Evolutionary conservation across 768 basidiomycete genomes (phyloP), one percentile per base, ranked within the genome.

Genomic region (Kwoniella bestiolae): DNA sequence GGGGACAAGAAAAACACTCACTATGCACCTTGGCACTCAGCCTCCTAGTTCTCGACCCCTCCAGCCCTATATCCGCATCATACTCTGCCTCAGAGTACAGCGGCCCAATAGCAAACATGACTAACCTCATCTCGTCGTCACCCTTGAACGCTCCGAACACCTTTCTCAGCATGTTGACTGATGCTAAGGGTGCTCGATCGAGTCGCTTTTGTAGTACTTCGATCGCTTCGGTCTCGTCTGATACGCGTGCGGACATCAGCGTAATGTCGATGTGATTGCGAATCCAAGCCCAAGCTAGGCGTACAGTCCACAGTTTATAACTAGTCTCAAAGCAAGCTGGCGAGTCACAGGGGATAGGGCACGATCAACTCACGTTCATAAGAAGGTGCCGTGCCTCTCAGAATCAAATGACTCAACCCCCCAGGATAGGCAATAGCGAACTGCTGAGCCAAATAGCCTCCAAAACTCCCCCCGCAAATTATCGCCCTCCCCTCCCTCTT

Each of bases 401-500:
- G 47, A 3, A 69, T 55, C 45, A 69, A 31, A 38, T 61, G 59
- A 34, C 14, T 14, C 14, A 69, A 47, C 7, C 49, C 46, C 12
- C 60, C 59, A 14, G 59, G 59, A 63, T 62, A 69, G 4, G 64
- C 66, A 41, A 66, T 65, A 1, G 60, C 68, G 56, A 66, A 69
- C 55, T 65, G 64, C 31, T 69, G 68, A 5, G 68, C 68, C 23
- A 67, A 38, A 58, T 38, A 61, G 4, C 63, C 69, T 5, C 62
- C 66, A 53, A 67, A 71, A 60, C 66, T 65, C 18, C 69, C 69
- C 16, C 69, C 69, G 35, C 62, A 64, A n/a, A 71, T 71, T 21
- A 67, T 44, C 23, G 41, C 62, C 26, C 51, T 34, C 14, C 35
- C 46, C 18, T 66, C 68, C 14, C 7, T 44, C 23, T 44, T 45